phyloP scores from a whole-genome alignment of 331 rosid genomes.

The Malus hybrid region DNA sequence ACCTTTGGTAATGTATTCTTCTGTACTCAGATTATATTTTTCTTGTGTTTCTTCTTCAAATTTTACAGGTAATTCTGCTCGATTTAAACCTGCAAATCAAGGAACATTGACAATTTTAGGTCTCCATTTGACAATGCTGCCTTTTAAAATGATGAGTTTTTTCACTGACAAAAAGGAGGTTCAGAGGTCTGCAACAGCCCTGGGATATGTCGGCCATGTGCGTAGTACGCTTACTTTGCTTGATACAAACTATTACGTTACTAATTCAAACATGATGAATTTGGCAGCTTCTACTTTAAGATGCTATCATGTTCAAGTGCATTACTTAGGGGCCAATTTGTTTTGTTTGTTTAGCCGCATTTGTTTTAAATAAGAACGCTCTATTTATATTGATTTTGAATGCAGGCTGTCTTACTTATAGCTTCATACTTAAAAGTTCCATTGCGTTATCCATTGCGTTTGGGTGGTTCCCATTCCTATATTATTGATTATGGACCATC shows the following conservation, averaged over 20 bases:
- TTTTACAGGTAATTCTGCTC: constrained; percentile 53
- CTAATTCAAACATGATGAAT: neutral
- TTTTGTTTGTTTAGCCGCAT: neutral
- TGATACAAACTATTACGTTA: constrained; percentile 2
- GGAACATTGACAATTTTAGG: constrained; percentile 83
- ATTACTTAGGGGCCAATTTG: neutral
- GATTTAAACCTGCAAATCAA: constrained; percentile 55
- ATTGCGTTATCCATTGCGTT: constrained; percentile 76
- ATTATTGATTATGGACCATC: constrained; percentile 77
- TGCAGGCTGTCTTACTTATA: constrained; percentile 86
- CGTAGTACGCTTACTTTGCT: constrained; percentile 39
- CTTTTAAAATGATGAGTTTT: constrained; percentile 75
- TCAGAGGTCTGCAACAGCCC: constrained; percentile 85
- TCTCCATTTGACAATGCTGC: constrained; percentile 71
- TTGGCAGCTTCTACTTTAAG: neutral
- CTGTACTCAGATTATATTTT: constrained; percentile 1
- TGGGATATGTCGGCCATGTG: constrained; percentile 90
- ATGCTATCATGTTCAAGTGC: neutral
- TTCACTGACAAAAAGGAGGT: constrained; percentile 91
- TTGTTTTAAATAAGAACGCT: neutral
- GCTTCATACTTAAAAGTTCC: constrained; percentile 83
- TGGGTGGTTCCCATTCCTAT: constrained; percentile 83
- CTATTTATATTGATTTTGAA: constrained; percentile 10
- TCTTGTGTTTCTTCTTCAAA: constrained; percentile 6
- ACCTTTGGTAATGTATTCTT: neutral